Percentiles rank a stretch among this genome's conserved stretches.
phyloP scores from a whole-genome alignment of 306 rosid species.

The Prunus mume region DNA sequence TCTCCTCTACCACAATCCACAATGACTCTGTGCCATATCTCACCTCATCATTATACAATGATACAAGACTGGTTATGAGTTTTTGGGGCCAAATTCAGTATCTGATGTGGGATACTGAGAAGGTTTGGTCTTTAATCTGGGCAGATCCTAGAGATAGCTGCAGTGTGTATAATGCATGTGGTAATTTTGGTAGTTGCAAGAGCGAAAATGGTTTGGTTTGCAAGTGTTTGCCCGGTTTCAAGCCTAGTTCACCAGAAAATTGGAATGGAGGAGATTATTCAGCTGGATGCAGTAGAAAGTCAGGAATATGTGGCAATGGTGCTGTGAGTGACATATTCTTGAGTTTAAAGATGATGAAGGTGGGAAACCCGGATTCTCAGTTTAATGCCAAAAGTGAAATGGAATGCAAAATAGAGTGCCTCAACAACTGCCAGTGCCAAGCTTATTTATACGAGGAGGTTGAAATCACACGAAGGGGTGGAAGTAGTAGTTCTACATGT shows the following conservation, averaged over 20 bases:
- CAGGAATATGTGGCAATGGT: constrained; percentile 43
- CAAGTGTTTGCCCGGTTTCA: constrained; percentile 75
- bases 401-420: constrained; percentile 68
- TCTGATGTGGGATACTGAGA: constrained; percentile 47
- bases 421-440: constrained; percentile 64
- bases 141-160: constrained; percentile 71
- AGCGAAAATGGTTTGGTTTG: constrained; percentile 51
- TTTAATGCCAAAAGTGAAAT: constrained; percentile 58
- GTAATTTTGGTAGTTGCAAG: constrained; percentile 67
- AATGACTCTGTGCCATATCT: constrained; percentile 60
- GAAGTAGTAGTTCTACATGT: constrained; percentile 42
- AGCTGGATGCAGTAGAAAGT: constrained; percentile 63
- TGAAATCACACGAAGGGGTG: constrained; percentile 11
- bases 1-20: constrained; percentile 38
- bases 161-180: constrained; percentile 72
- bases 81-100: constrained; percentile 59
- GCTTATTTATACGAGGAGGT: constrained; percentile 58
- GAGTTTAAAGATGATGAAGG: constrained; percentile 69
- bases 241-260: constrained; percentile 46
- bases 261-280: constrained; percentile 63
- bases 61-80: constrained; percentile 59
- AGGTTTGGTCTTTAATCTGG: constrained; percentile 61
- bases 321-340: constrained; percentile 46
- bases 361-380: constrained; percentile 68
- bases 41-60: constrained; percentile 46